Evolutionary conservation across 345 rosid species (phyloP), one percentile per base, ranked within the genome.

Genomic region (Aurinia saxatilis): DNA sequence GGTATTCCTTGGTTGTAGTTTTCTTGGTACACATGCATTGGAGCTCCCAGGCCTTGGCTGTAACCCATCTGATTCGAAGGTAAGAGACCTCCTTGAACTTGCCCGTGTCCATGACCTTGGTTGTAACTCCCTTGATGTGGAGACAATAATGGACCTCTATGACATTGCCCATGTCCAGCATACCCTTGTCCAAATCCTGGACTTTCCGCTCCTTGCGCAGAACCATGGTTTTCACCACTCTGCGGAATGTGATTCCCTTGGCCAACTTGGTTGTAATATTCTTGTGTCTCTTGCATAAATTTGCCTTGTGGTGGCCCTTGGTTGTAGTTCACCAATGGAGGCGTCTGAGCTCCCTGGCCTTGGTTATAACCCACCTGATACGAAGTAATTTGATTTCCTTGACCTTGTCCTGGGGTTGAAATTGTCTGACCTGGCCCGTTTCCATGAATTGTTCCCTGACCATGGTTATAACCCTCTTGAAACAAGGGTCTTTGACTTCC

Each of bases 21-120:
- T 42, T 10, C 67, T 36, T 66, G 78, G 18, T 71, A 63, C 34
- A 77, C 35, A 37, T 80, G 75, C 46, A 60, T 66, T 7, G 41
- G 62, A 36, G 63, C 65, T 50, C 68, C 81, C 40, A 65, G 84
- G 42, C 73, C 82, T 70, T 69, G 91, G 71, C 66, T 77, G 47
- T 60, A 65, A 48, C 57, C 62, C 12, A 75, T 74, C 72, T 78
- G 82, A 51, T 67, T 35, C 2, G 79, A 35, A 38, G 79, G 73
- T 50, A 54, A 16, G 5, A 71, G 76, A 40, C 68, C 78, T 66
- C 79, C 73, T 53, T 69, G 69, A 36, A 37, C 66, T 27, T 49
- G 29, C 50, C 73, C 71, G 62, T 50, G 50, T 14, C 36, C 37
- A 11, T 29, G 54, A 19, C 67, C 50, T 68, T 57, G 46, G 60